Evolutionary conservation across 1,284 basidiomycete genomes (phyloP), one percentile per base, ranked within the genome.

Genomic region (Leccinum fallax): DNA sequence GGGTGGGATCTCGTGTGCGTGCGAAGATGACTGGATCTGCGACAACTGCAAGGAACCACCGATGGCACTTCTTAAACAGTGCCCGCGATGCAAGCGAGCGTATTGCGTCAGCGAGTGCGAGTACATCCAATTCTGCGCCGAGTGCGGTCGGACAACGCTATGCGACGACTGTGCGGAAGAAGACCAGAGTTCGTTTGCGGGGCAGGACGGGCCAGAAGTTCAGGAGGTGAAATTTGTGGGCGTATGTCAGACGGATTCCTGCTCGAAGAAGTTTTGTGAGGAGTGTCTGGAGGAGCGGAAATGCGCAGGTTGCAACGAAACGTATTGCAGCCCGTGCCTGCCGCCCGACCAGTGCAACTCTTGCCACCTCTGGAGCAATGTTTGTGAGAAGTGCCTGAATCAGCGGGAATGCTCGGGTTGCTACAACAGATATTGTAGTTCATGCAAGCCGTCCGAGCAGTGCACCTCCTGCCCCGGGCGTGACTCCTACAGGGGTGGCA

Each of bases 21-120:
- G 71, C 63, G 58, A 68, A 48, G 57, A 59, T 34, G 57, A 58
- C 55, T 70, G 71, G 69, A 52, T 66, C 5, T 70, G 69, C 46
- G 69, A 70, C 48, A 61, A 71, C 59, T 73, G 69, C 63, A 59
- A 56, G 48, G n/a, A 57, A 1, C 57, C 60, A 19, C 24, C 61
- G 3, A 52, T 49, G 40, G 40, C 40, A 40, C n/a, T 43, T 43
- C 5, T 40, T n/a, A 40, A 40, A n/a, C 38, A 40, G 38, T 40
- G 38, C 38, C 16, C 38, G 9, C 38, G 5, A n/a, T 40, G 38
- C 38, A 40, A 40, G 38, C 16, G 38, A 10, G 16, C 38, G 16
- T 40, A 40, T 40, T 40, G 38, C 38, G 38, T n/a, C 38, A 4
- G 38, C 38, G 38, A 19, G 40, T 72, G 71, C 67, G 61, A 61